A percentile compares a stretch with the other conserved stretches of the same genome.
Evolutionary conservation across 768 basidiomycete genomes (phyloP).

Genomic region (Lentinula detonsa): DNA sequence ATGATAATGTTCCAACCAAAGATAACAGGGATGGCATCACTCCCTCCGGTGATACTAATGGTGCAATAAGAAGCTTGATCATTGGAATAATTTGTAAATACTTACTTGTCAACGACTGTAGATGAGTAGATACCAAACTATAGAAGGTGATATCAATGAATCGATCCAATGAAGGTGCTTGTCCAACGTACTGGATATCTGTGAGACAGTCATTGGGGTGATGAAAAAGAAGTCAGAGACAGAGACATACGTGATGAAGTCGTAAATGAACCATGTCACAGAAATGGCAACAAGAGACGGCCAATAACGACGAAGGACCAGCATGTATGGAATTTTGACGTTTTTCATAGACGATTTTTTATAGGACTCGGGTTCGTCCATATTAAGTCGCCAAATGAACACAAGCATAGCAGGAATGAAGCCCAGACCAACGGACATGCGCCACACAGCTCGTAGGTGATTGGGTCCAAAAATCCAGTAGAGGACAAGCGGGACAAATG

Average conservation of each 20-base stretch:
- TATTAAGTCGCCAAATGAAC: constrained; percentile 82
- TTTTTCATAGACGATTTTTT: constrained; percentile 77
- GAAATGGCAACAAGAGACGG: constrained; percentile 67
- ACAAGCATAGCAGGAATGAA: constrained; percentile 73
- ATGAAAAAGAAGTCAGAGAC: not conserved
- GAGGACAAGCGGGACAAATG: constrained; percentile 80
- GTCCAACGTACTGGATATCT: constrained; percentile 56
- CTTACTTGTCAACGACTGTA: constrained; percentile 62
- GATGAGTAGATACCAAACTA: constrained; percentile 82
- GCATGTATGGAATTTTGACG: constrained; percentile 65
- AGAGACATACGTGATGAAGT: constrained; percentile 69
- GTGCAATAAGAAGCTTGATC: not conserved
- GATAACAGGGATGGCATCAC: constrained; percentile 46
- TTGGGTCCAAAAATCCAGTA: constrained; percentile 66
- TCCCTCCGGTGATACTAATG: constrained; percentile 51
- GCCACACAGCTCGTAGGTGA: constrained; percentile 76
- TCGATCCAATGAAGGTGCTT: not conserved
- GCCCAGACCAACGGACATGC: constrained; percentile 80
- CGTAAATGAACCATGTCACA: constrained; percentile 80
- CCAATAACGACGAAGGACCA: constrained; percentile 81
- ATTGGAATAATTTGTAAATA: not conserved
- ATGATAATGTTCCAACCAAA: constrained; percentile 86
- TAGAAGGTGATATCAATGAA: not conserved
- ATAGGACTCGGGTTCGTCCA: constrained; percentile 74
- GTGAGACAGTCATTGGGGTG: not conserved